These are phyloP conservation scores for Phyllachora maydis DNA, from an alignment of 2,329 filamentous ascomycete genomes.

Conservation along the genomic window DNA sequence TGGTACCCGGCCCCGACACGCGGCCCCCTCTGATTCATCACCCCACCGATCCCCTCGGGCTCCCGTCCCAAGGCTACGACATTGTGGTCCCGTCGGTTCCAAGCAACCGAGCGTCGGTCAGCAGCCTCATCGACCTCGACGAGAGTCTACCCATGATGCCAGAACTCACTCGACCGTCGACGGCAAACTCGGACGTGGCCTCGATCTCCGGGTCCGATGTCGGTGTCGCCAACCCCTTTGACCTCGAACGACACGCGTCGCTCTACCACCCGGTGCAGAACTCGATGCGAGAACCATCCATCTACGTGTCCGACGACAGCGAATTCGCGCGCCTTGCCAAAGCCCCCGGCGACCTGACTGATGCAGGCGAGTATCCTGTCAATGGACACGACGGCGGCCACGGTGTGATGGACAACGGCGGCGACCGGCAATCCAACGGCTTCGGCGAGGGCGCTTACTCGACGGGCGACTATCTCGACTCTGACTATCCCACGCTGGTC, in stretches of 20 bases:
- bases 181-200: constrained; percentile 35
- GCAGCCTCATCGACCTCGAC: constrained; percentile 15
- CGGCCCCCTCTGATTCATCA: constrained; percentile 23
- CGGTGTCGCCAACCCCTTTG: constrained; percentile 35
- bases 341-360: constrained; percentile 4
- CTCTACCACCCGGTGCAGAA: constrained; percentile 19
- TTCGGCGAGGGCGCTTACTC: constrained; percentile 9
- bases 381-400: no score
- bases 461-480: constrained; percentile 8
- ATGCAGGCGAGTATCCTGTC: constrained; percentile 2
- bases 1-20: constrained; percentile 10
- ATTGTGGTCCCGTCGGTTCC: constrained; percentile 10
- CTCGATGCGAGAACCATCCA: constrained; percentile 29
- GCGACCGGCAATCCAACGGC: constrained; percentile 9
- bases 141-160: constrained; percentile 17
- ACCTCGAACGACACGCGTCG: constrained; percentile 40
- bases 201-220: constrained; percentile 35
- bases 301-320: constrained; percentile 39
- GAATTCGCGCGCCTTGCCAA: constrained; percentile 19
- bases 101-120: constrained; percentile 12
- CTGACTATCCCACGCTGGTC: constrained; percentile 7
- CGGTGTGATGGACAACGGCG: no score
- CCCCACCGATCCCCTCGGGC: constrained; percentile 19
- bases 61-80: constrained; percentile 16
- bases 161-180: constrained; percentile 32